These are phyloP conservation scores for Gossypium trilobum DNA, from an alignment of 441 rosid genomes.

Conservation along the genomic window DNA sequence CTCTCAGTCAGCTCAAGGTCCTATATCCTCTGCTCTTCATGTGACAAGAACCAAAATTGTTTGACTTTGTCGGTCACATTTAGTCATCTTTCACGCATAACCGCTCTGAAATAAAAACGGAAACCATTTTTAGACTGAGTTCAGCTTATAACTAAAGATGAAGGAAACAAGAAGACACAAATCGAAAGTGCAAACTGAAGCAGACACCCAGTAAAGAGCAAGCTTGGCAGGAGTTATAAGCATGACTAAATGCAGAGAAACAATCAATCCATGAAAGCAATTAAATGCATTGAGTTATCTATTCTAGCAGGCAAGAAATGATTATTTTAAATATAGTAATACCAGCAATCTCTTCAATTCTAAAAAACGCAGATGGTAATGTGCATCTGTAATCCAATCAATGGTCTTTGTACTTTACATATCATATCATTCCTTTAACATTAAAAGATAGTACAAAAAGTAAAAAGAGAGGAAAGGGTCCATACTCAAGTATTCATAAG, in stretches of 20 bases:
- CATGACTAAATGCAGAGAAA: neutral
- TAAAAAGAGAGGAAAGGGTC: constrained; percentile 12
- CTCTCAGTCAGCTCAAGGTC: constrained; percentile 11
- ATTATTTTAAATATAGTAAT: neutral
- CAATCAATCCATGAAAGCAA: neutral
- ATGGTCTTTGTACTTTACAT: neutral
- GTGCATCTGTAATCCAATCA: neutral
- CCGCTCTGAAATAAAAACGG: constrained; percentile 48
- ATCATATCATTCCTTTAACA: neutral
- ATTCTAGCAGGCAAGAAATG: neutral
- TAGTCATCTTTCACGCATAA: constrained; percentile 60
- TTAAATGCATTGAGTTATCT: neutral
- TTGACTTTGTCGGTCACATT: neutral
- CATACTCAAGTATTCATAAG: constrained; percentile 92
- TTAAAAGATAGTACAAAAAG: neutral
- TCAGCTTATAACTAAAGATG: neutral
- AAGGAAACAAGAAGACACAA: neutral
- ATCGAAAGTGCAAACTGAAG: neutral
- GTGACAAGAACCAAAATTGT: neutral
- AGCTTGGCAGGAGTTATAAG: neutral
- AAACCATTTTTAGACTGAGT: constrained; percentile 13
- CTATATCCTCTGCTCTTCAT: constrained; percentile 1
- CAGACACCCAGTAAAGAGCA: neutral
- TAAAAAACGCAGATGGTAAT: neutral
- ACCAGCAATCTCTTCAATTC: neutral